Base-by-base conservation (phyloP, 2,329 filamentous ascomycete species). In the Xylariaceae sp. region DNA sequence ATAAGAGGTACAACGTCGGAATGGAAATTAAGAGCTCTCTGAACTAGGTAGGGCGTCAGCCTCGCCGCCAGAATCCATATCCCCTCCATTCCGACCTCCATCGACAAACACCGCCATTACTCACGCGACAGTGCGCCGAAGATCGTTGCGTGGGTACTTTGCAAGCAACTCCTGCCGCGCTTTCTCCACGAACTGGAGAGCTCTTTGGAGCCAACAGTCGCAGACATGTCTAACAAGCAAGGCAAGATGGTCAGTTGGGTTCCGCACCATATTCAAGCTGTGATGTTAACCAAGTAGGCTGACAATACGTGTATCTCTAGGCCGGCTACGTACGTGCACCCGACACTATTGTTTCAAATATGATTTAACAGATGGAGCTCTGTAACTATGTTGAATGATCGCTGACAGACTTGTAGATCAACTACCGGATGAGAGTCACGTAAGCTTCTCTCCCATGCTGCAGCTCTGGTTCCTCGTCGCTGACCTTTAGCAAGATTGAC, bases 401-500 rank as follows among this genome's bases (percentile, higher is more conserved):
- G 55, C 63, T 70, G 55, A 68, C 59, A 14, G 30, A 39, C 48
- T 56, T 63, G 51, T 67, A 97, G 94, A 95, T 99, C 81, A 97
- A 99, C 78, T 97, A 95, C 80, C 90, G 92, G 73, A 97, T 99
- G 91, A 87, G 92, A 68, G 87, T 96, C 58, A 97, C 91, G 49
- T 81, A 57, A 50, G 54, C 43, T 41, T 36, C 52, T 41, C 42
- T 46, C 11, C 32, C 22, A 27, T 27, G 22, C 7, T 30, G 5
- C 36, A 18, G 31, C 35, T 39, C 40, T 41, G 11, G 27, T 11
- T 36, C 31, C 45, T 43, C 52, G 47, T 15, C 33, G 45, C 54
- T 57, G 44, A 57, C 54, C 11, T 35, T 31, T 45, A 17, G 38
- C 35, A 5, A 57, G 54, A 41, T 55, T 99, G 70, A 90, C 89